A percentile compares a stretch with the other conserved stretches of the same genome.
Conservation (phyloP, 73 alveolate genomes). For the Paramecium biaurelia region DNA sequence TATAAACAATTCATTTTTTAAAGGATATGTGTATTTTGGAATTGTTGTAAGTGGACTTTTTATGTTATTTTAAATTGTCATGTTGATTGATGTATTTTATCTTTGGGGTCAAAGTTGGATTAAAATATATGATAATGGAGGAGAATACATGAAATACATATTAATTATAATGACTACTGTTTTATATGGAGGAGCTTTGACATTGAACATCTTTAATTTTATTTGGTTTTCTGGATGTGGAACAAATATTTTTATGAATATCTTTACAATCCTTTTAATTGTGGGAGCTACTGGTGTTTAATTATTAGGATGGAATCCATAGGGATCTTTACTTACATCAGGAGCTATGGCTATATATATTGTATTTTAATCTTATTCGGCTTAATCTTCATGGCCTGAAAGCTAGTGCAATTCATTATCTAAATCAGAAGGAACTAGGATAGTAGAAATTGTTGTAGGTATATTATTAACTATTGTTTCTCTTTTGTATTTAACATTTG, state of each 20-base stretch:
- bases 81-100: conserved; percentile 60
- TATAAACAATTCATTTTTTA: neutral
- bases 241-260: conserved; percentile 45
- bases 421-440: neutral
- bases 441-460: conserved; percentile 34
- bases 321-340: conserved; percentile 48
- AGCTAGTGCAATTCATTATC: neutral
- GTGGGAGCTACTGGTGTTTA: conserved; percentile 56
- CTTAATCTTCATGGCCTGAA: conserved; percentile 60
- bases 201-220: conserved; percentile 45
- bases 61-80: conserved; percentile 44
- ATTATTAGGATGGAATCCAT: conserved; percentile 60
- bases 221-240: conserved; percentile 65
- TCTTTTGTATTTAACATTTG: conserved; percentile 54
- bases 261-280: conserved; percentile 28
- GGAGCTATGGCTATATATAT: conserved; percentile 52
- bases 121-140: conserved; percentile 52
- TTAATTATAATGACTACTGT: conserved; percentile 3
- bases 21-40: conserved; percentile 60
- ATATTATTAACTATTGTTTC: conserved; percentile 21
- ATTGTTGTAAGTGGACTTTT: conserved; percentile 44
- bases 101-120: conserved; percentile 65
- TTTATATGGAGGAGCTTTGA: conserved; percentile 49
- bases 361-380: conserved; percentile 12
- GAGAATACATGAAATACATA: conserved; percentile 42